These are phyloP conservation scores for Paxillus rubicundulus DNA, from an alignment of 768 basidiomycete genomes.

Conservation along the genomic window DNA sequence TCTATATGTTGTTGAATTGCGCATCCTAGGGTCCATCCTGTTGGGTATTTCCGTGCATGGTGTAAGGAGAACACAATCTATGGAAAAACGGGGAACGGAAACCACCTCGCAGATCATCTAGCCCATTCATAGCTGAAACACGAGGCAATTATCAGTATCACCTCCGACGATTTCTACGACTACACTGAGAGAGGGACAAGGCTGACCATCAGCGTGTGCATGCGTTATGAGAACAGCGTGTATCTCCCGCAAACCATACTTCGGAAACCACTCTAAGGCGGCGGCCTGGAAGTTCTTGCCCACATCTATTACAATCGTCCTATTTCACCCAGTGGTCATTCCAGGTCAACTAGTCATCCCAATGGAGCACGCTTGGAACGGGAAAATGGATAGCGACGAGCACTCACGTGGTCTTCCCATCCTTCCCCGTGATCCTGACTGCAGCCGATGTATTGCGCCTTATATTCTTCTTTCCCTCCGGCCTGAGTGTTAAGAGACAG, in stretches of 20 bases:
- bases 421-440: constrained; percentile 45
- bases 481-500: constrained; percentile 63
- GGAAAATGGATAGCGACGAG: constrained; percentile 7
- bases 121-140: constrained; percentile 74
- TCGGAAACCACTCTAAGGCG: constrained; percentile 60
- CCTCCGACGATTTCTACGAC: neutral
- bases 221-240: constrained; percentile 83
- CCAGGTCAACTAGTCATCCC: neutral
- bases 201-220: constrained; percentile 75
- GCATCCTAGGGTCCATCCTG: constrained; percentile 70
- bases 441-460: constrained; percentile 81
- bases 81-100: neutral
- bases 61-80: constrained; percentile 3
- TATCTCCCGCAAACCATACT: constrained; percentile 67
- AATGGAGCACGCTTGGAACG: constrained; percentile 6
- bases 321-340: constrained; percentile 23
- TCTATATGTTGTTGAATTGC: constrained; percentile 73
- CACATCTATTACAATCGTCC: constrained; percentile 79
- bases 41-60: neutral
- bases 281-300: constrained; percentile 78
- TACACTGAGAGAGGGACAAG: neutral
- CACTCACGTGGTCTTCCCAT: constrained; percentile 49
- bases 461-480: constrained; percentile 78
- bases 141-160: constrained; percentile 3
- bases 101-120: constrained; percentile 84